These are phyloP conservation scores for Brassica hybrid DNA, from an alignment of 441 rosid genomes.

Conservation along the genomic window DNA sequence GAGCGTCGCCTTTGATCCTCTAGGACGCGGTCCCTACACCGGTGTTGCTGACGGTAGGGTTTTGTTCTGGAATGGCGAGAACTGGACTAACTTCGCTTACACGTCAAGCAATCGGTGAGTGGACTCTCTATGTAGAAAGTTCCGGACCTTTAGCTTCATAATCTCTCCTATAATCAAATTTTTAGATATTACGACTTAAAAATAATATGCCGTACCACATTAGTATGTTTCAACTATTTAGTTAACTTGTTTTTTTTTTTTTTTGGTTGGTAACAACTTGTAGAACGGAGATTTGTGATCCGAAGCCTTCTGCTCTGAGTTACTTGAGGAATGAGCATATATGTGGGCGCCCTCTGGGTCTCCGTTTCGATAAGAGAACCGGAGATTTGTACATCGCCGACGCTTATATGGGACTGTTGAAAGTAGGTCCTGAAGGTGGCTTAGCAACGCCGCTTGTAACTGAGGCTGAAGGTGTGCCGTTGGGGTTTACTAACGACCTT, in stretches of 20 bases:
- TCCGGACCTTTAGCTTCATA: not conserved
- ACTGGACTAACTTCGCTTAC: constrained; percentile 79
- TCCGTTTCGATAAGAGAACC: constrained; percentile 72
- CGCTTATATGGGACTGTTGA: constrained; percentile 86
- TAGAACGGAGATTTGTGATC: constrained; percentile 76
- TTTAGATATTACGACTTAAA: not conserved
- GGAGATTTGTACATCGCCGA: constrained; percentile 93
- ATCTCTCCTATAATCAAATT: not conserved
- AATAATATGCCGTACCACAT: too few species aligned
- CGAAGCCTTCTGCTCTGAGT: constrained; percentile 61
- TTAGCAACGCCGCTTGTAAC: constrained; percentile 70
- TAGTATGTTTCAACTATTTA: too few species aligned
- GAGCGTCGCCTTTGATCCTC: constrained; percentile 84
- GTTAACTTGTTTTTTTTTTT: not conserved
- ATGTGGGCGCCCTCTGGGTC: constrained; percentile 93
- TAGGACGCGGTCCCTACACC: constrained; percentile 88
- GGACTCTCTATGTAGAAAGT: not conserved
- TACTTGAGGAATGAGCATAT: constrained; percentile 86
- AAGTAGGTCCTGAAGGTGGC: constrained; percentile 94
- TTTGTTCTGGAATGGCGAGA: constrained; percentile 71
- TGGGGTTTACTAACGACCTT: constrained; percentile 83
- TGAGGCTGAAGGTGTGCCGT: constrained; percentile 82
- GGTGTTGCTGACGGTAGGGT: constrained; percentile 93
- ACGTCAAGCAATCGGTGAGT: constrained; percentile 73
- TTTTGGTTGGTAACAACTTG: constrained; percentile 3